Base-by-base conservation (phyloP, 2,329 filamentous ascomycete species). In the Colletotrichum siamense region DNA sequence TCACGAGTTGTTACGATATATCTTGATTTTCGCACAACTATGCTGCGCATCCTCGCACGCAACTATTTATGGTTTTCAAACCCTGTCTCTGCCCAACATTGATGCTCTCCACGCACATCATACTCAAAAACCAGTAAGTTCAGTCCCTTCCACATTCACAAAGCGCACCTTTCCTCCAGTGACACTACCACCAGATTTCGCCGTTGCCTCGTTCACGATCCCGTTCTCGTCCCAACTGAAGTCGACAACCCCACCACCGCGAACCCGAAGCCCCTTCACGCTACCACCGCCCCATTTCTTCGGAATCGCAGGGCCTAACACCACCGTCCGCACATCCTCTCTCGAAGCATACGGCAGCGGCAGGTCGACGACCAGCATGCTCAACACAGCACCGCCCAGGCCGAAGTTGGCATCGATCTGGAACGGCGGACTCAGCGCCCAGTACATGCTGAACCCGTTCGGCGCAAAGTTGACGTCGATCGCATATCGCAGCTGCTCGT, bases 351-450 rank as follows among this genome's bases (percentile, higher is more conserved):
- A 74, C 13, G 81, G 39, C 9, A 82, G 77, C 0, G 87, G 85
- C 55, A 90, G 68, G 80, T 91, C 88, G n/a, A 90, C 85, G 64
- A 90, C 84, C 55, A 91, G 79, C 88, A 91, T 88, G 73, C 85
- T 84, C 70, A 91, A 75, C 68, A 90, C 84, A 0, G 88, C 89
- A 0, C 88, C 90, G 4, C 84, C 84, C 26, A 87, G 81, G 2
- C 90, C 90, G 76, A 90, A 91, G 79, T 92, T 92, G 8, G 90
- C 91, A 79, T 92, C 90, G 73, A 92, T 91, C 82, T 92, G 90
- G 77, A 92, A 92, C 2, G 90, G 89, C 63, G 82, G 81, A 8
- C 84, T 81, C 12, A 82, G 80, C 1, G 84, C 88, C 10, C 78
- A 82, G 79, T 91, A 92, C 86, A 91, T 89, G 57, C 85, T 87